Evolutionary conservation across 371 early-diverging fungal genomes (phyloP), one percentile per base, ranked within the genome.

Genomic region (Syncephalastrum monosporum): DNA sequence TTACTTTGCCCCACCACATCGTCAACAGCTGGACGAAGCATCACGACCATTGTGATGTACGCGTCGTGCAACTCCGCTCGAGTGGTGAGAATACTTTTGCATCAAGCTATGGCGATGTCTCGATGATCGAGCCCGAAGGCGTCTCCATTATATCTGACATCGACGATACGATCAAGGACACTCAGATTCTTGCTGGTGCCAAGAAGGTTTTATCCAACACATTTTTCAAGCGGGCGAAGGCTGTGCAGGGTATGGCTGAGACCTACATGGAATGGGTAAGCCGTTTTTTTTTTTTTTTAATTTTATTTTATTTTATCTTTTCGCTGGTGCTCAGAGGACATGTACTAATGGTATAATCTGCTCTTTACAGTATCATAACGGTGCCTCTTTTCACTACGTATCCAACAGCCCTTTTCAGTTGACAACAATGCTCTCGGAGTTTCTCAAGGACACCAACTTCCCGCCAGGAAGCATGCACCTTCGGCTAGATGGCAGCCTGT

Each of bases 391-490:
- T 52, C 97, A 96, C 68, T 96, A 95, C 70, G 96, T 96, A 12
- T 88, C 89, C 50, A 94, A 94, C 61, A 89, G 89, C 17, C 97
- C 96, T 0, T 93, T 90, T 79, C 94, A 95, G 64, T 69, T 95
- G 51, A 82, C 89, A 50, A 89, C 92, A 0, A 80, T 86, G 65
- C 69, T 95, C 17, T 68, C 82, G 19, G 64, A 68, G 4, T 96
- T 96, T 67, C 78, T 96, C 47, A 78, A 79, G 23, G 58, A 68
- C 2, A 56, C 83, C 62, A 66, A 61, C 21, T 95, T 96, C 61
- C 97, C 97, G 6, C 81, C 82, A 19, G 95, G 95, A 0, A 83
- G 84, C 42, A 87, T 90, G 48, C 92, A 87, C 63, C 70, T 87
- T 27, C 84, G 84, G 48, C 64, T 82, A 23, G 91, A 81, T 42